Base-by-base conservation (phyloP, 2,329 filamentous ascomycete genomes). In the Sordariomycetes sp. region DNA sequence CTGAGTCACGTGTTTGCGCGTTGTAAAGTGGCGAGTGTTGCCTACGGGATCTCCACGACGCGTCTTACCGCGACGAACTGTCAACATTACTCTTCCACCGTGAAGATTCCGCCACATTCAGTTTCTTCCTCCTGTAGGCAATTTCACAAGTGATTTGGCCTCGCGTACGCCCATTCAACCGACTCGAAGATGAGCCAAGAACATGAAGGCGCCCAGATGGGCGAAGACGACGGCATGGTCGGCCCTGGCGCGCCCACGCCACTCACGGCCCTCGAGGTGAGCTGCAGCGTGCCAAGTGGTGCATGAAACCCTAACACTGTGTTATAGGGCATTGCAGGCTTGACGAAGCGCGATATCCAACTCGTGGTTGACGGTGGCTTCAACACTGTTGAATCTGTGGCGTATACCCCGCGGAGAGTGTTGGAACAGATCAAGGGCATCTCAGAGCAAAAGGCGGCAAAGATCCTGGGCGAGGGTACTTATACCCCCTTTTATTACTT, bases 361-460 rank as follows among this genome's bases (percentile, higher is more conserved):
- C 68, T 95, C 25, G 77, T 98, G 16, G 68, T 93, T 14, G 90
- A 96, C 50, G 88, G 85, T 25, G 92, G 92, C 5, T 96, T 79
- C 58, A 86, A 96, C 55, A 98, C 92, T 0, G 87, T 98, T 24
- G 92, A 98, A 59, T 82, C 88, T 3, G 83, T 98, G 40, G 92
- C 92, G 32, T 98, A 98, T 55, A 96, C 77, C 4, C 76, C 92
- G 54, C 83, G 74, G 34, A 77, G 90, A 50, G 67, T 82, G 37
- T 65, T 98, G 14, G 90, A 98, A 58, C 86, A 93, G 56, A 90
- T 98, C 60, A 98, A 96, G 58, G 92, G 92, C 37, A 94, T 98
- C 21, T 98, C 92, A 2, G 90, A 96, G 61, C 84, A 93, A 52
- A 98, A 98, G 57, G 92, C 93, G 3, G 79, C 76, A 21, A 96